Evolutionary conservation across 2,329 filamentous ascomycete genomes (phyloP).

Genomic region (Neoascochyta sp.): DNA sequence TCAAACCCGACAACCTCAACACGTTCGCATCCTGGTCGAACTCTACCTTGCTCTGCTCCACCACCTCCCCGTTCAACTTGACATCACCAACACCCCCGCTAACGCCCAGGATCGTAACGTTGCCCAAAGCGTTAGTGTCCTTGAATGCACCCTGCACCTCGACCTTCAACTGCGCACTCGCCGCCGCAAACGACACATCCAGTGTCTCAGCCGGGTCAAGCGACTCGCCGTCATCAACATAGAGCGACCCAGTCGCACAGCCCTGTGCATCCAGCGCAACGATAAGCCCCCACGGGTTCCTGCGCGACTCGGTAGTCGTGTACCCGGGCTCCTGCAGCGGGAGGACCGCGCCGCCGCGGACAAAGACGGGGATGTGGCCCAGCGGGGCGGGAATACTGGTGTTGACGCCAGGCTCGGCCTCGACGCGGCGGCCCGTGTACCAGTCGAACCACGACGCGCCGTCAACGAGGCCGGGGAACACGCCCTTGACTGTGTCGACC

Average conservation of each 20-base stretch:
- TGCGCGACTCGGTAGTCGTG: slow-evolving; percentile 61
- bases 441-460: slow-evolving; percentile 73
- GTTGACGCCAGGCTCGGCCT: slow-evolving; percentile 53
- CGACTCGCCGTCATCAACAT: slow-evolving; percentile 73
- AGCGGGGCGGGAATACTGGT: slow-evolving; percentile 59
- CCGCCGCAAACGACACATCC: slow-evolving; percentile 51
- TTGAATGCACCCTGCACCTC: slow-evolving; percentile 51
- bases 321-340: slow-evolving; percentile 65
- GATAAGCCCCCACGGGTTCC: slow-evolving; percentile 64
- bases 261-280: slow-evolving; percentile 57
- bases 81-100: slow-evolving; percentile 34
- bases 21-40: slow-evolving; percentile 50
- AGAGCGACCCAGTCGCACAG: slow-evolving; percentile 59
- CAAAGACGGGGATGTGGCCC: slow-evolving; percentile 66
- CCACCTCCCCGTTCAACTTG: slow-evolving; percentile 48
- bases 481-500: slow-evolving; percentile 58
- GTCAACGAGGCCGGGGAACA: slow-evolving; percentile 63
- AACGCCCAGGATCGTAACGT: slow-evolving; percentile 62
- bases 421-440: slow-evolving; percentile 63
- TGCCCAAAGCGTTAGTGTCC: slow-evolving; percentile 57
- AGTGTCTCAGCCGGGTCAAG: slow-evolving; percentile 55
- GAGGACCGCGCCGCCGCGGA: slow-evolving; percentile 65
- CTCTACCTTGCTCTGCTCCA: slow-evolving; percentile 45
- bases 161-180: slow-evolving; percentile 47
- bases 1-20: slow-evolving; percentile 52